phyloP scores from a whole-genome alignment of 306 rosid species.

The Cicer chorassanicum region DNA sequence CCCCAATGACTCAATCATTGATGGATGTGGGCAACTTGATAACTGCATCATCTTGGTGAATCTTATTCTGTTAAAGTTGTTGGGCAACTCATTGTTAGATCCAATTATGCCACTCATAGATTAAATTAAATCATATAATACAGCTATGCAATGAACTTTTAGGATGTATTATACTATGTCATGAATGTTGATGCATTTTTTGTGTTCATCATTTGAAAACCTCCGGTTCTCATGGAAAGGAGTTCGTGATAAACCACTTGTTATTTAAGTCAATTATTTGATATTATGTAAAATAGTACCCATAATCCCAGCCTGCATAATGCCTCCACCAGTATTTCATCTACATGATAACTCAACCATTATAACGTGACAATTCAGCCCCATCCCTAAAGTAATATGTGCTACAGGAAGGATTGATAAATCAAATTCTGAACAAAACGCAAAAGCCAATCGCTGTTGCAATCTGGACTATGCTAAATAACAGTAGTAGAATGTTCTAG shows the following conservation, averaged over 20 bases:
- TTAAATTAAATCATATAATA: slow-evolving; percentile 28
- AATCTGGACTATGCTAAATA: slow-evolving; percentile 41
- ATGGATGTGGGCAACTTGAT: slow-evolving; percentile 52
- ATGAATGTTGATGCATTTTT: slow-evolving; percentile 23
- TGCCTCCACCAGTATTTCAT: too few relatives aligned
- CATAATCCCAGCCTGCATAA: too few relatives aligned
- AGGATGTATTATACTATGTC: slow-evolving; percentile 12
- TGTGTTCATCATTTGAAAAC: too few relatives aligned
- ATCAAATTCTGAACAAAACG: slow-evolving; percentile 33
- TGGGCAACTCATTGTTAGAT: slow-evolving; percentile 43
- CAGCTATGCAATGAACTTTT: slow-evolving; percentile 15
- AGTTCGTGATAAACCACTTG: too few relatives aligned
- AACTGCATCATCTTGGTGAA: slow-evolving; percentile 43
- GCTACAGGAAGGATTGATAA: slow-evolving; percentile 26
- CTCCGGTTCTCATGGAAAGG: too few relatives aligned
- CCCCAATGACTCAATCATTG: slow-evolving; percentile 56
- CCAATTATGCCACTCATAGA: slow-evolving; percentile 37
- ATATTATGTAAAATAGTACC: too few relatives aligned
- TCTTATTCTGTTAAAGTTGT: slow-evolving; percentile 53
- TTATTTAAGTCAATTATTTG: too few relatives aligned
- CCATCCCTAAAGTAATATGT: too few relatives aligned
- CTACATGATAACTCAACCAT: too few relatives aligned
- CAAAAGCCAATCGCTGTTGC: slow-evolving; percentile 43
- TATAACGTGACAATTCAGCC: too few relatives aligned
- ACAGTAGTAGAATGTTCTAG: slow-evolving; percentile 31